Evolutionary conservation across 345 rosid species (phyloP), one percentile per base, ranked within the genome.

Genomic region (Zanthoxylum bungeanum): DNA sequence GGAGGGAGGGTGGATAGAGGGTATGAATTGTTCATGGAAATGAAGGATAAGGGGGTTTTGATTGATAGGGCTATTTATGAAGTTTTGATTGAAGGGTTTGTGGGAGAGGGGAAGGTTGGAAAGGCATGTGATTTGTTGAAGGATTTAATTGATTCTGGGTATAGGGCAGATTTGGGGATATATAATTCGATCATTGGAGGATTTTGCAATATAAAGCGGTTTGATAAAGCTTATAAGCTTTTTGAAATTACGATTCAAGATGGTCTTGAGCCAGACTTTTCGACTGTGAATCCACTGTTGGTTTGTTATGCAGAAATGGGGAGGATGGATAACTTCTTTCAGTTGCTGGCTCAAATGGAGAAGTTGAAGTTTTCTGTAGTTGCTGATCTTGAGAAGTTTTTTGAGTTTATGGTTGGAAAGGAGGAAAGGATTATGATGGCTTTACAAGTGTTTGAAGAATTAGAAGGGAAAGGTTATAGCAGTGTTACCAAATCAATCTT

Each of bases 101-200:
- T 92, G 52, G 83, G 57, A 17, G 81, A 79, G 66, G 88, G 90
- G 59, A 89, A 86, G 74, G 83, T 94, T 21, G 89, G 89, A 42
- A 65, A 74, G 47, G 93, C 97, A 59, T 86, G 86, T 63, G 84
- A 86, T 85, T 75, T 94, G 75, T 85, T 89, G 81, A 80, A 89
- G 81, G 98, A 92, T 86, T 78, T 94, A 78, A 79, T 90, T 63
- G 90, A 85, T 73, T 90, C 98, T 4, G 98, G 97, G 64, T 90
- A 90, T 50, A 83, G 92, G 22, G 91, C 96, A 62, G 97, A 92
- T 82, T 57, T 94, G 59, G 90, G 85, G 81, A 90, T 94, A 62
- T 89, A 92, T 62, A 90, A 85, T 83, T 85, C 96, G 7, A 86
- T 94, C 60, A 89, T 94, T 66, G 79, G 70, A 83, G 98, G 98